Percentiles rank a stretch among this genome's conserved stretches.
These are phyloP conservation scores for Xylaria sp. DNA, from an alignment of 2,329 filamentous ascomycete species.

Conservation along the genomic window DNA sequence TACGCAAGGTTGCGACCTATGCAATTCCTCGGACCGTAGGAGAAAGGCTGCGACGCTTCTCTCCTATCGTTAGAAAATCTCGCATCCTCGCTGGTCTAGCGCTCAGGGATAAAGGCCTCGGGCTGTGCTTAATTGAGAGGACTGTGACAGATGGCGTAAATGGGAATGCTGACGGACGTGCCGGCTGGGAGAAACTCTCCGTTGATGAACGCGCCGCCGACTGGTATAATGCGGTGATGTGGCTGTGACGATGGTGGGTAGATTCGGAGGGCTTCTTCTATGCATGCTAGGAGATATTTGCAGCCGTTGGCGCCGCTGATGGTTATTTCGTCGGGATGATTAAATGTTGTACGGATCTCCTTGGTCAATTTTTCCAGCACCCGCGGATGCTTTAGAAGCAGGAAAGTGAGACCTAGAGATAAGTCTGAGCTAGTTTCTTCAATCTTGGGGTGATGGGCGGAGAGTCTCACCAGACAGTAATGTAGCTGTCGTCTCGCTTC, in stretches of 20 bases:
- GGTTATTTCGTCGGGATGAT: slow-evolving; percentile 49
- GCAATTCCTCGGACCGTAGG: slow-evolving; percentile 49
- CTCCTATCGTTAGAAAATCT: slow-evolving; percentile 45
- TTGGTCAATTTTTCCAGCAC: slow-evolving; percentile 45
- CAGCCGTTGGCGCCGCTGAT: slow-evolving; percentile 45
- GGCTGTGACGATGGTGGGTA: slow-evolving; percentile 47
- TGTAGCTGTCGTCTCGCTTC: slow-evolving; percentile 40
- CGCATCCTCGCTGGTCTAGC: slow-evolving; percentile 36
- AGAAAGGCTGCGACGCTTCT: slow-evolving; percentile 47
- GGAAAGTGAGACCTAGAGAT: slow-evolving; percentile 31
- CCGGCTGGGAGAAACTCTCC: slow-evolving; percentile 34
- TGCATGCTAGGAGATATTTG: slow-evolving; percentile 50
- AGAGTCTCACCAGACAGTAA: slow-evolving; percentile 30
- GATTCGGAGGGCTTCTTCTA: slow-evolving; percentile 53
- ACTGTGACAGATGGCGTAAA: slow-evolving; percentile 33
- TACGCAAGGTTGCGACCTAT: slow-evolving; percentile 51
- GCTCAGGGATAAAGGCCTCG: slow-evolving; percentile 24
- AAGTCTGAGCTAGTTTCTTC: not conserved
- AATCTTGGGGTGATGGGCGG: not conserved
- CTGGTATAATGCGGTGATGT: slow-evolving; percentile 30
- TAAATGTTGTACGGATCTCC: slow-evolving; percentile 51
- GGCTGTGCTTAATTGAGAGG: slow-evolving; percentile 29
- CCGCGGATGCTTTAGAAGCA: slow-evolving; percentile 42
- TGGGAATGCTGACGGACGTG: slow-evolving; percentile 28
- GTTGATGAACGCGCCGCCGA: slow-evolving; percentile 29